Percentiles rank a stretch among this genome's conserved stretches.
These are phyloP conservation scores for Dysphania ambrosioides DNA, from an alignment of 148 eudicot genomes.

Conservation along the genomic window DNA sequence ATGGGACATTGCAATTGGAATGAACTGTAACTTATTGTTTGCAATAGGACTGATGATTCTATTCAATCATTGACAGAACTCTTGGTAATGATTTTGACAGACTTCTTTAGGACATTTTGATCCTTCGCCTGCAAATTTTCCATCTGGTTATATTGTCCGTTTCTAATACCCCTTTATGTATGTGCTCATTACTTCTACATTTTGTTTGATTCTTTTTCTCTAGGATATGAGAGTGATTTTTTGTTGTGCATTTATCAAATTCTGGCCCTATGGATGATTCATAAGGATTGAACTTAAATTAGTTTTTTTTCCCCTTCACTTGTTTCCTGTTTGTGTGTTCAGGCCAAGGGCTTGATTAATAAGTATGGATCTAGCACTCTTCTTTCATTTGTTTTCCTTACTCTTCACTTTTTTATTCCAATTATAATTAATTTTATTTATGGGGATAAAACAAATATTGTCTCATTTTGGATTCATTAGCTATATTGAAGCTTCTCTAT, in stretches of 20 bases:
- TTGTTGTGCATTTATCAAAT: not conserved
- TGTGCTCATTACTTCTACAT: too few relatives aligned
- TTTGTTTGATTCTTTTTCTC: not conserved
- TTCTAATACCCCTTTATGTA: not conserved
- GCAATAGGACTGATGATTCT: not conserved
- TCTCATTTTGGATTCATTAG: not conserved
- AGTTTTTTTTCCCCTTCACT: not conserved
- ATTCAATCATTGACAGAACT: not conserved
- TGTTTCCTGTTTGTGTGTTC: not conserved
- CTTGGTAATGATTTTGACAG: not conserved
- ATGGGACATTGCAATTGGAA: too few relatives aligned
- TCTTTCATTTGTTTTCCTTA: not conserved
- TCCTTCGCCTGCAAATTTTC: not conserved
- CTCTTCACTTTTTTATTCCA: not conserved
- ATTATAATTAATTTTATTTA: not conserved
- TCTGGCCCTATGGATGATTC: not conserved
- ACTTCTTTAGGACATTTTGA: not conserved
- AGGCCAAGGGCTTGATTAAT: not conserved
- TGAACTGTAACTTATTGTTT: too few relatives aligned
- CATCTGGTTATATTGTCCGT: not conserved
- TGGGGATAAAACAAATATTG: not conserved
- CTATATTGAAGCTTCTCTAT: not conserved
- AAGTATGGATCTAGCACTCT: not conserved
- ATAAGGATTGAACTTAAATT: not conserved
- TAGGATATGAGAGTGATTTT: not conserved